Conservation (phyloP, 148 eudicot species). For the Vaccinium myrtillus region DNA sequence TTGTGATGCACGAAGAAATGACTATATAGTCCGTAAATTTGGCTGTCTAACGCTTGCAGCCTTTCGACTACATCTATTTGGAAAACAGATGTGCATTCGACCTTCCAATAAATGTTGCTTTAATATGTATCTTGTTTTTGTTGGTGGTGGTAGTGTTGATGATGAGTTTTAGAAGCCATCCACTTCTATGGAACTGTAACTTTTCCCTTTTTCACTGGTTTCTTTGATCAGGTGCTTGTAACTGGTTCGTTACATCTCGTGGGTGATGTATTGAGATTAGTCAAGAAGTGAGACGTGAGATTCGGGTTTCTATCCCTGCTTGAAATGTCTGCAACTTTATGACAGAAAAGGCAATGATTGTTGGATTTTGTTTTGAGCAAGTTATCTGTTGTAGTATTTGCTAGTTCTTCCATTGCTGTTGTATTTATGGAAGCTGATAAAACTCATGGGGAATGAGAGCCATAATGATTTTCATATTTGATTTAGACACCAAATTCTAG, state of each 20-base stretch:
- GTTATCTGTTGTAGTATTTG: neutral
- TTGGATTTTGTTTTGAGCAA: neutral
- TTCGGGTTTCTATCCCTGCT: neutral
- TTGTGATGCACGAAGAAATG: neutral
- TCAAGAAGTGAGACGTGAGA: slow-evolving; percentile 53
- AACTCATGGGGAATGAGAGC: neutral
- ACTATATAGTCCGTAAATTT: neutral
- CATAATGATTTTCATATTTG: neutral
- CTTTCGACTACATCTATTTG: neutral
- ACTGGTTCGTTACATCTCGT: slow-evolving; percentile 90
- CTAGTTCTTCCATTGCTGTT: neutral
- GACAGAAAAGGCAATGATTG: neutral
- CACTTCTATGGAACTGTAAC: neutral
- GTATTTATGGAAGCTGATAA: neutral
- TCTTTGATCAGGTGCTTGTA: slow-evolving; percentile 67
- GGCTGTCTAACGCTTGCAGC: neutral
- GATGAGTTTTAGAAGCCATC: neutral
- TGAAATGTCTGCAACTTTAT: neutral
- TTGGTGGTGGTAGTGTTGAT: neutral
- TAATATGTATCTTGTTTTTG: neutral
- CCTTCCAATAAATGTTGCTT: neutral
- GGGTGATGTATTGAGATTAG: slow-evolving; percentile 76
- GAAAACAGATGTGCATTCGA: neutral
- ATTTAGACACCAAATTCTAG: neutral
- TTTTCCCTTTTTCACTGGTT: neutral